These are phyloP conservation scores for Saccharomycopsis guyanensis DNA, from an alignment of 805 yeast genomes.

Conservation along the genomic window DNA sequence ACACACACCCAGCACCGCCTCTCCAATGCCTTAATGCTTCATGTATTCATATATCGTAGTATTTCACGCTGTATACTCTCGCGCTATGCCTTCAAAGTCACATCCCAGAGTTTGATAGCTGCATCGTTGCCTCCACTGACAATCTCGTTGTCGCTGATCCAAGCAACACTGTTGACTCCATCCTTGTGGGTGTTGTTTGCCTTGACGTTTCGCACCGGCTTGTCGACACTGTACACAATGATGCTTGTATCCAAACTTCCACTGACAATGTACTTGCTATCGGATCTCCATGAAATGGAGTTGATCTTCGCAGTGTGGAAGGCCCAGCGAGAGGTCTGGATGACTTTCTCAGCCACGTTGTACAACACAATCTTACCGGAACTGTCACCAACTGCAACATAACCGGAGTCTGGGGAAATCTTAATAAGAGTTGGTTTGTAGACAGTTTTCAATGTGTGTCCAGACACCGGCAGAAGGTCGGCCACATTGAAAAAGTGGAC, in stretches of 20 bases:
- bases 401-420: slow-evolving; percentile 62
- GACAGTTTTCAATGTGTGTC: slow-evolving; percentile 8
- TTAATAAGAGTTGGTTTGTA: slow-evolving; percentile 45
- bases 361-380: slow-evolving; percentile 82
- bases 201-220: slow-evolving; percentile 73
- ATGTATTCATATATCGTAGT: too few relatives aligned
- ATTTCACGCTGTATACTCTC: too few relatives aligned
- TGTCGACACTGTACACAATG: slow-evolving; percentile 68
- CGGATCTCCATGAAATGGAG: slow-evolving; percentile 71
- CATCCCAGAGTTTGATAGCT: slow-evolving; percentile 64
- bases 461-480: slow-evolving; percentile 27
- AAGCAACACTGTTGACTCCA: slow-evolving; percentile 69
- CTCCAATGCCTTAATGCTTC: too few relatives aligned
- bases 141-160: slow-evolving; percentile 48
- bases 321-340: slow-evolving; percentile 88
- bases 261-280: slow-evolving; percentile 64
- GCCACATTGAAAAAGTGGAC: slow-evolving; percentile 34
- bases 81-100: slow-evolving; percentile 12
- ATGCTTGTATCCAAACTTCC: slow-evolving; percentile 82
- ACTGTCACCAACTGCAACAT: slow-evolving; percentile 77
- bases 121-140: slow-evolving; percentile 79
- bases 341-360: slow-evolving; percentile 41
- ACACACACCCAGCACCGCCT: too few relatives aligned
- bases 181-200: slow-evolving; percentile 76
- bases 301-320: slow-evolving; percentile 83